Conservation (phyloP, 176 grass and related monocot genomes). For the Avena eriantha region DNA sequence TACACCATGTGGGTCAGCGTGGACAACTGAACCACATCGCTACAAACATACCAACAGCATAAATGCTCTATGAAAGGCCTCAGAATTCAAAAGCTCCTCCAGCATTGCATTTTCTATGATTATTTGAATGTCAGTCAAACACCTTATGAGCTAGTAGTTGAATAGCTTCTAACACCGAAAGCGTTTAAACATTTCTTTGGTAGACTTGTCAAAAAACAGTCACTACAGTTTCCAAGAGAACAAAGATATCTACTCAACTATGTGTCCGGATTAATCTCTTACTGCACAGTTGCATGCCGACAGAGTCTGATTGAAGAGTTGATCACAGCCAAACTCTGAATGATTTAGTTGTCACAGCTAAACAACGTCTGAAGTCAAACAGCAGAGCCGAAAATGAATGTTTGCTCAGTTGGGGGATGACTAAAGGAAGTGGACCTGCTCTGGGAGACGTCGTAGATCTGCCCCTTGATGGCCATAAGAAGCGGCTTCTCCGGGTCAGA, state of each 20-base stretch:
- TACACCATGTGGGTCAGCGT: not conserved
- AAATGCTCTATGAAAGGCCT: slow-evolving; percentile 6
- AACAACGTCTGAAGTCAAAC: not conserved
- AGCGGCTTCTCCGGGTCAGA: slow-evolving; percentile 78
- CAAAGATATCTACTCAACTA: not conserved
- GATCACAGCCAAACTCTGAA: slow-evolving; percentile 4
- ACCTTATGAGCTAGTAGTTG: not conserved
- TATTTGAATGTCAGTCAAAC: not conserved
- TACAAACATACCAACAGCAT: not conserved
- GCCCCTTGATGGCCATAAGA: slow-evolving; percentile 91
- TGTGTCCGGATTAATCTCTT: not conserved
- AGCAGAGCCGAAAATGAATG: not conserved
- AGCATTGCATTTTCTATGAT: not conserved
- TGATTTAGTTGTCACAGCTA: not conserved
- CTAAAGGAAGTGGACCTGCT: slow-evolving; percentile 58
- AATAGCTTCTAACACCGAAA: not conserved
- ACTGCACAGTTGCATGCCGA: not conserved
- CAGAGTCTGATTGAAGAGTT: not conserved
- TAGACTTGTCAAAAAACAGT: not conserved
- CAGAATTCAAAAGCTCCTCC: not conserved
- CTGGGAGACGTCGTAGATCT: slow-evolving; percentile 94
- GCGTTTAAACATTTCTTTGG: not conserved
- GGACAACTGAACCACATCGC: not conserved
- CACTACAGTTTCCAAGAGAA: not conserved
- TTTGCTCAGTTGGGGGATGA: no score